Evolutionary conservation across 192 early-diverging fungal species (phyloP), one percentile per base, ranked within the genome.

Genomic region (Coemansia sp.): DNA sequence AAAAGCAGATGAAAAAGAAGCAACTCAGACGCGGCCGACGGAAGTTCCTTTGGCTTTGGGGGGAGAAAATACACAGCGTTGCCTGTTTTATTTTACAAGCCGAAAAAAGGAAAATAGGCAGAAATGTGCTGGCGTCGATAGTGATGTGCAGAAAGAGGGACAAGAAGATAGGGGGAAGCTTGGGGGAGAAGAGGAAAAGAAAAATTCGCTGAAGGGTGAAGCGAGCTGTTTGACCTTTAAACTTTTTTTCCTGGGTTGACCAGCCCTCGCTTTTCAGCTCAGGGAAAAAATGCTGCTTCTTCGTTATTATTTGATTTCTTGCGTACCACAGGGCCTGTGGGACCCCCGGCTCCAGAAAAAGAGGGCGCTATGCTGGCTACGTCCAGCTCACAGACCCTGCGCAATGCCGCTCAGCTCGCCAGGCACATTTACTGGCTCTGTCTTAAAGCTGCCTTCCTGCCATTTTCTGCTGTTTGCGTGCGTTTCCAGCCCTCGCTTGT

Each of bases 121-220:
- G 54, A 56, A 34, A 45, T 38, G 20, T 33, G 39, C 14, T 54
- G 52, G 54, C 17, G 51, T 22, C n/a, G 43, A 43, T 45, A 41
- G 51, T 61, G 48, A 61, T 59, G 58, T 68, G 67, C 58, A 56
- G 45, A 59, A 57, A 61, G 58, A 68, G 33, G 18, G 37, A 35
- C 39, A 22, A 52, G 20, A 48, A 37, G 41, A 52, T 41, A 67
- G 56, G 55, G 14, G 32, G 18, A 33, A 61, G 12, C 20, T 12
- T 48, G 48, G 36, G 34, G 20, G 22, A 20, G 41, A 52, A 54
- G 33, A 36, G 34, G 12, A 48, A 15, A 51, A 48, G 51, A 20
- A 22, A 43, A 65, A 65, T 48, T 48, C 45, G 45, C 14, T 48
- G 45, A 48, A 12, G 45, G 45, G 45, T 4, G 22, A 28, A 41